Base-by-base conservation (phyloP, 2,329 filamentous ascomycete species). In the Didymella sp. region DNA sequence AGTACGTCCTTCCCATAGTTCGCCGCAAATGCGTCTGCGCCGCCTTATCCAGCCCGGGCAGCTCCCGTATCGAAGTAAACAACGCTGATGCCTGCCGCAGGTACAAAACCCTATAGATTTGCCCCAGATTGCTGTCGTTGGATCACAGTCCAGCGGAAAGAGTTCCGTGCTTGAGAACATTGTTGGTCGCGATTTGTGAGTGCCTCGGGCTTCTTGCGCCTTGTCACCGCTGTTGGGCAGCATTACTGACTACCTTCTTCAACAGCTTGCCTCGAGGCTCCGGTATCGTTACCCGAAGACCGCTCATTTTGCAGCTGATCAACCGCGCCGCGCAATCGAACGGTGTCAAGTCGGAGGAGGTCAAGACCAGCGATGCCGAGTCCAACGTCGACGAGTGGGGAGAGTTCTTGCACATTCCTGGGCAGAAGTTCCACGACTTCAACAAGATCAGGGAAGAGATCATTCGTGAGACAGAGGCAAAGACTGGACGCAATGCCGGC, bases 61-160 rank as follows among this genome's bases (percentile, higher is more conserved):
- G 53, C 60, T 47, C 38, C 52, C 33, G 40, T 35, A 28, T 53
- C 46, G 21, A 59, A 54, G 59, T 33, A n/a, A n/a, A 17, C 58
- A 43, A 46, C 68, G 62, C 73, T 77, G 68, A 77, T 67, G 62
- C 68, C 64, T 67, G 52, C 44, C 40, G 48, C 66, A 89, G 87
- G 95, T 98, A 73, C 95, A 96, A 86, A 99, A 99, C 80, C 95
- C 95, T 61, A 99, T 99, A 84, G 95, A 99, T 82, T 82, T 99
- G 63, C 95, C 95, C 52, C 95, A 99, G 82, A 99, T 99, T 77
- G 94, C 90, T 68, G 95, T 99, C 68, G 95, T 99, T 56, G 95
- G 95, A 74, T 97, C 93, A 79, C 95, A 99, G 82, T 99, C 95
- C 19, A 97, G 94, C 78, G 95, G 95, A 81, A 99, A 99, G 88